phyloP scores from a whole-genome alignment of 169 alveolate genomes.

The Babesia ovis region DNA sequence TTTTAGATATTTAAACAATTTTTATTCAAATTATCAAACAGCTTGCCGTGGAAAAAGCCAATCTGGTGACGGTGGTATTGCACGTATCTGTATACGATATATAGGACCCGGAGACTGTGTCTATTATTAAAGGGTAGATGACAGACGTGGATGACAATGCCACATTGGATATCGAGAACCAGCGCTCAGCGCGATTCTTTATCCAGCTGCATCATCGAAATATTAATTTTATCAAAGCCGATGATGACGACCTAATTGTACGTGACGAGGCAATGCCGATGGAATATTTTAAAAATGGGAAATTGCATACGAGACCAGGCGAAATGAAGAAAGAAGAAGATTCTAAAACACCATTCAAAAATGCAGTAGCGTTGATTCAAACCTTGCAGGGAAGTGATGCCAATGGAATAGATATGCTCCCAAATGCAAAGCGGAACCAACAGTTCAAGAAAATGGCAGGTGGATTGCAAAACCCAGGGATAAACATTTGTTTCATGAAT shows the following conservation, averaged over 20 bases:
- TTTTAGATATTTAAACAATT: too few relatives aligned
- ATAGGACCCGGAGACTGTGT: too few relatives aligned
- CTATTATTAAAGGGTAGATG: too few relatives aligned
- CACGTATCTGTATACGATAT: too few relatives aligned
- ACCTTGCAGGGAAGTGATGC: slow-evolving; percentile 39
- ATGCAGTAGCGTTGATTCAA: slow-evolving; percentile 14
- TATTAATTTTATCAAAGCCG: slow-evolving; percentile 35
- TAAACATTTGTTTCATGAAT: slow-evolving; percentile 76
- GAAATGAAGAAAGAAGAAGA: not conserved
- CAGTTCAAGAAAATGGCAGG: slow-evolving; percentile 62
- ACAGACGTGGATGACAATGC: not conserved
- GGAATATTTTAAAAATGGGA: slow-evolving; percentile 22
- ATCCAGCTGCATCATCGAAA: slow-evolving; percentile 49
- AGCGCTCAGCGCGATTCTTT: slow-evolving; percentile 8
- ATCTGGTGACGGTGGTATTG: too few relatives aligned
- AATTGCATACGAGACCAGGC: slow-evolving; percentile 7
- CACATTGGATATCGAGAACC: slow-evolving; percentile 2
- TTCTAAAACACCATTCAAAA: not conserved
- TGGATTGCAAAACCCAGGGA: slow-evolving; percentile 77
- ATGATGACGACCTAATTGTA: not conserved
- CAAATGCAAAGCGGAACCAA: slow-evolving; percentile 38
- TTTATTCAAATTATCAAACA: too few relatives aligned
- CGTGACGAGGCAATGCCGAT: not conserved
- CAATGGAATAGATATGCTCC: slow-evolving; percentile 55
- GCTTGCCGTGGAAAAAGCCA: too few relatives aligned